Base-by-base conservation (phyloP, 2,329 filamentous ascomycete species). In the Hymenoscyphus repandus region DNA sequence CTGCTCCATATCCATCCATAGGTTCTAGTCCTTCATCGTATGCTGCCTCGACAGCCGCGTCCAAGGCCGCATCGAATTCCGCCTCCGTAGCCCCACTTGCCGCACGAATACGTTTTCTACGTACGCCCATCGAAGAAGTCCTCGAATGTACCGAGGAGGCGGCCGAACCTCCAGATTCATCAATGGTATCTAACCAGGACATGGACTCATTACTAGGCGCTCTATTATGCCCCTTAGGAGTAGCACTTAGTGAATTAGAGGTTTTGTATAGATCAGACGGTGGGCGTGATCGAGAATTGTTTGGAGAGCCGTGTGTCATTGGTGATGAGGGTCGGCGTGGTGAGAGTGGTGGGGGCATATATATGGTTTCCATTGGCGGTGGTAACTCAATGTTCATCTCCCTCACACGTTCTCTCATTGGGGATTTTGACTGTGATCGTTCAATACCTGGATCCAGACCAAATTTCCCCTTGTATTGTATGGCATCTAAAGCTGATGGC, bases 1-100 rank as follows among this genome's bases (percentile, higher is more conserved):
- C 48, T 32, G 40, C 37, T 30, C 58, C 57, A 1, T 47, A 11
- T 6, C 75, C 68, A 15, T 76, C 75, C 66, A 79, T 82, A 3
- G 87, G 87, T 64, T 96, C 90, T 56, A 90, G 88, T 0, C 88
- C 88, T 56, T 96, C 90, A 66, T 96, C 87, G 67, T 97, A 99
- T 5, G 92, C 93, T 45, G 92, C 92, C 68, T 97, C 93, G 7
- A 97, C 91, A 12, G 93, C 93, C 20, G 91, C 92, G 70, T 97
- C 92, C 39, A 97, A 76, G 3, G 93, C 93, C 7, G 90, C 90
- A 69, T 96, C 91, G 58, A 97, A 96, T 64, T 96, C 91, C 6
- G 88, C 86, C 66, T 95, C 89, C 0, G 89, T 93, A 30, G 79
- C 82, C 40, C 83, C 83, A 57, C 87, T 92, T 2, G 77, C 66